A percentile compares a stretch with the other conserved stretches of the same genome.
Evolutionary conservation across 257 asterid genomes (phyloP).

Genomic region (Verbascum thapsus): DNA sequence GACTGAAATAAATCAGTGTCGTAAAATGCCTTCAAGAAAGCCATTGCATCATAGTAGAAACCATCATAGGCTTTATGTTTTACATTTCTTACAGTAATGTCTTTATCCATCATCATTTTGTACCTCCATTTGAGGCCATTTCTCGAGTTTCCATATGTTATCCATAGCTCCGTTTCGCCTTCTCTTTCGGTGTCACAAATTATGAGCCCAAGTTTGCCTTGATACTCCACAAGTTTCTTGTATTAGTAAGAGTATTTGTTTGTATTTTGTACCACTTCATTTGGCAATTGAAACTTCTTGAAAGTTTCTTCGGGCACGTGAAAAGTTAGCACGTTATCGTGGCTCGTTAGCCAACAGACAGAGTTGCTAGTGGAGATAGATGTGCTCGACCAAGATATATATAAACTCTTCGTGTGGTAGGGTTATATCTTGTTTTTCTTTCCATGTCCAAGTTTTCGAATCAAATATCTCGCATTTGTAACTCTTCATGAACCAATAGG

Average conservation of each 20-base stretch:
- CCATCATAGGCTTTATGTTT: too few species aligned
- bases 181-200: slow-evolving; percentile 1
- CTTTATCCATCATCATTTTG: neutral
- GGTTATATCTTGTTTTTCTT: neutral
- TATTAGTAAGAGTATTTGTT: neutral
- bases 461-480: slow-evolving; percentile 29
- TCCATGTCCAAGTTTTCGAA: slow-evolving; percentile 27
- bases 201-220: slow-evolving; percentile 29
- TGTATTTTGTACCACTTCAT: neutral
- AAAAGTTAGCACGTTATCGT: slow-evolving; percentile 19
- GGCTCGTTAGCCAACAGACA: slow-evolving; percentile 11
- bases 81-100: neutral
- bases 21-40: neutral
- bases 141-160: neutral
- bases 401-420: neutral
- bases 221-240: slow-evolving; percentile 13
- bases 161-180: neutral
- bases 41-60: slow-evolving; percentile 9
- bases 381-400: neutral
- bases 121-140: neutral
- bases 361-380: neutral
- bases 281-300: slow-evolving; percentile 10
- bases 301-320: neutral
- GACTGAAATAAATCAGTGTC: neutral
- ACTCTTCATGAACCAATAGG: neutral